Evolutionary conservation across 305 asterid species (phyloP).

Genomic region (Fraxinus dipetala): DNA sequence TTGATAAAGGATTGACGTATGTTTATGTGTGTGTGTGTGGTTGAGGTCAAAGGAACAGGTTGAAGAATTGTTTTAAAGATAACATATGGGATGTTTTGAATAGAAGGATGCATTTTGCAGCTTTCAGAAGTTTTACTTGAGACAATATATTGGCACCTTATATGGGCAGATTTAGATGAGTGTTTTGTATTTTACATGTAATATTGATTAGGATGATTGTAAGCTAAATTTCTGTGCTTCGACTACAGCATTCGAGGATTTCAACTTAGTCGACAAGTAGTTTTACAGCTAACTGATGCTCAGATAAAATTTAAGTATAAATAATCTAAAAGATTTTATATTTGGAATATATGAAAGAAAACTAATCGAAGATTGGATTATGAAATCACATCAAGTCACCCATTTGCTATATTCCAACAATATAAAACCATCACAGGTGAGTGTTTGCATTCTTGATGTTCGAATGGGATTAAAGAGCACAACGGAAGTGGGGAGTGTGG

Average conservation of each 20-base stretch:
- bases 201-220: not conserved
- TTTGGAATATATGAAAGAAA: not conserved
- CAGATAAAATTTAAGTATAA: not conserved
- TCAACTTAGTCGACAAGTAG: not conserved
- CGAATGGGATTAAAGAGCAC: not conserved
- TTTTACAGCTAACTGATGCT: not conserved
- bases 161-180: not conserved
- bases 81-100: not conserved
- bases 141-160: not conserved
- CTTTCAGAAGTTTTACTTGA: not conserved
- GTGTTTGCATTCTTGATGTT: not conserved
- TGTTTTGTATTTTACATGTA: not conserved
- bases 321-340: not conserved
- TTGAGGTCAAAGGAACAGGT: not conserved
- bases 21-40: not conserved
- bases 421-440: not conserved
- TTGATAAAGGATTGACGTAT: not conserved
- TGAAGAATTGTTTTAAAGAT: not conserved
- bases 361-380: not conserved
- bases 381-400: not conserved
- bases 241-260: not conserved
- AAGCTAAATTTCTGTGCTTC: not conserved
- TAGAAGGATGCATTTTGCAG: not conserved
- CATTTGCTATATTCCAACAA: not conserved
- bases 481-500: not conserved